These are phyloP conservation scores for Microdochium paspali DNA, from an alignment of 2,329 filamentous ascomycete genomes.

Conservation along the genomic window DNA sequence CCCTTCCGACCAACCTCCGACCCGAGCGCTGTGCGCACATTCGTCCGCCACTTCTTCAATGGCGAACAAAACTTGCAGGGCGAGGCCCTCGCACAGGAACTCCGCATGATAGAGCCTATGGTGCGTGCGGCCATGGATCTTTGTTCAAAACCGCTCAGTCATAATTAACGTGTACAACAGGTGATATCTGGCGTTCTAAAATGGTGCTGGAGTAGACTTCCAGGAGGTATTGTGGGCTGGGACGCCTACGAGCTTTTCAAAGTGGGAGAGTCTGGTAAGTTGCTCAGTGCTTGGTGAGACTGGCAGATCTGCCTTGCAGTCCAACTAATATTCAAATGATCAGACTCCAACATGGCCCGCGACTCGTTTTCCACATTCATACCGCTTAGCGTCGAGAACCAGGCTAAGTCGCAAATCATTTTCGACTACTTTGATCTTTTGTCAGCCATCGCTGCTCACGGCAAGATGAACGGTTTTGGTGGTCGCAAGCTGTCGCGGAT, in stretches of 20 bases:
- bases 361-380: slow-evolving; percentile 97
- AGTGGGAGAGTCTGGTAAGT: slow-evolving; percentile 78
- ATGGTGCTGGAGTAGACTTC: slow-evolving; percentile 95
- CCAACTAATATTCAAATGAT: slow-evolving; percentile 1
- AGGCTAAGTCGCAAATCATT: slow-evolving; percentile 77
- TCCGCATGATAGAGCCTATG: slow-evolving; percentile 89
- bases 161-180: slow-evolving; percentile 40
- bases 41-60: slow-evolving; percentile 88
- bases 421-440: slow-evolving; percentile 95
- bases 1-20: slow-evolving; percentile 92
- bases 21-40: slow-evolving; percentile 82
- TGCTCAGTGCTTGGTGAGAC: background rate
- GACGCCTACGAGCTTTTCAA: slow-evolving; percentile 95
- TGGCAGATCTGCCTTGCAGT: background rate
- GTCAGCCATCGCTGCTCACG: slow-evolving; percentile 82
- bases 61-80: slow-evolving; percentile 55
- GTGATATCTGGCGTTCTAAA: slow-evolving; percentile 90
- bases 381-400: slow-evolving; percentile 82
- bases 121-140: slow-evolving; percentile 37
- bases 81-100: slow-evolving; percentile 68
- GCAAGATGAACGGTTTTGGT: slow-evolving; percentile 85
- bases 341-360: slow-evolving; percentile 84
- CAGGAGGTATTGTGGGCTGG: slow-evolving; percentile 90
- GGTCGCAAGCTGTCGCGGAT: slow-evolving; percentile 90
- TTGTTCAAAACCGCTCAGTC: too few species aligned